phyloP scores from a whole-genome alignment of 163 green algal species.

The Chloromonas sp. region DNA sequence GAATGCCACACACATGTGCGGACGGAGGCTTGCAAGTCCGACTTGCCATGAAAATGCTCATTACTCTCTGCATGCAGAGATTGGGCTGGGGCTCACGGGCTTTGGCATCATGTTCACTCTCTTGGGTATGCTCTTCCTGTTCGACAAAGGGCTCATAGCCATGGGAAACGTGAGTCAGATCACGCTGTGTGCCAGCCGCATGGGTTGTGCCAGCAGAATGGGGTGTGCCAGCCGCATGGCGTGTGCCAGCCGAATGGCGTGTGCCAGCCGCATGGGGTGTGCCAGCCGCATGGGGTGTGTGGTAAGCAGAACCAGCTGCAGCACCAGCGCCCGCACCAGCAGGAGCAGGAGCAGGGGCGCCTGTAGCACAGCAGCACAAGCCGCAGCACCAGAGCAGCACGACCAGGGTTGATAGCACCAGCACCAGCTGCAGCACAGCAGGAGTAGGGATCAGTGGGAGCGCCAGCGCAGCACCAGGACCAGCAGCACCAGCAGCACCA shows the following conservation, averaged over 20 bases:
- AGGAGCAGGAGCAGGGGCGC: neutral
- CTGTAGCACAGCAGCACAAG: no score
- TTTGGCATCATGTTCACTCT: constrained; percentile 91
- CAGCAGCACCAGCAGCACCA: no score
- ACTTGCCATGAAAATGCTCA: neutral
- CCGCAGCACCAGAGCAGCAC: no score
- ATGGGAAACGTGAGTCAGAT: constrained; percentile 89
- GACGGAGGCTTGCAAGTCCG: no score
- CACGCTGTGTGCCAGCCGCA: neutral
- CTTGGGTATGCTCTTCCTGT: constrained; percentile 93
- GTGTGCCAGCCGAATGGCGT: neutral
- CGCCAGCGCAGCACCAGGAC: no score
- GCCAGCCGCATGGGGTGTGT: no score
- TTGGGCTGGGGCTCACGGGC: constrained; percentile 89
- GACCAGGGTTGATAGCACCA: no score
- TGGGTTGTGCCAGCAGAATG: no score
- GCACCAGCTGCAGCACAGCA: no score
- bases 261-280: neutral
- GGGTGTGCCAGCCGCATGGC: neutral
- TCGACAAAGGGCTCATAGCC: constrained; percentile 90
- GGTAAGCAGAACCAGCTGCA: no score
- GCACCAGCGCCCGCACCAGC: neutral
- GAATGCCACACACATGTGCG: no score
- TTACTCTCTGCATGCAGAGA: constrained; percentile 65
- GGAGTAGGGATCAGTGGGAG: no score